Base-by-base conservation (phyloP, 768 basidiomycete species). In the Lactarius hengduanensis region DNA sequence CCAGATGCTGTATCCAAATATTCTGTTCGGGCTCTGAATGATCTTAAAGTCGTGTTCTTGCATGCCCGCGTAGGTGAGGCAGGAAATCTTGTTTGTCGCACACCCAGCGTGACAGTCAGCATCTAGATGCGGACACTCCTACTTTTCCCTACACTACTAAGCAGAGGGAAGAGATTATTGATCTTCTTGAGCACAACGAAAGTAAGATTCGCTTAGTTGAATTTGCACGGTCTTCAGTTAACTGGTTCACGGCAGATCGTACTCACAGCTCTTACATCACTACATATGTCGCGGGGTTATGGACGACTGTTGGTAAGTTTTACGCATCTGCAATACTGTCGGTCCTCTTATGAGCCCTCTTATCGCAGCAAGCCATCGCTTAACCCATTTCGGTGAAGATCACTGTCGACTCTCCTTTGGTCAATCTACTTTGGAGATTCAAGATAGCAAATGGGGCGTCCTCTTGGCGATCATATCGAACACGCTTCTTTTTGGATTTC, bases 121-220 rank as follows among this genome's bases (percentile, higher is more conserved):
- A 59, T 56, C 22, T 16, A 67, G 66, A 67, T 56, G 10, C 57
- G 2, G 66, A 63, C 5, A 28, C 55, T 1, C 62, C 54, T 5
- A 63, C 66, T 11, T 63, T 67, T n/a, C 66, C 66, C 9, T 67
- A 67, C 34, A 63, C 66, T 7, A 53, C 53, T 0, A 53, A 63
- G 13, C 57, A 67, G 28, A 7, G 20, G 2, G 57, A 53, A 18
- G n/a, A 9, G 6, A 63, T 63, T 20, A 22, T 63, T 26, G 36
- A 47, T 20, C 22, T 60, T 11, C 62, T 67, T 30, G 32, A 67
- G 36, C 28, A 8, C n/a, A 20, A 53, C 26, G 63, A 56, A 50
- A 34, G 62, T 67, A 13, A 1, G 62, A 40, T 56, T 9, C 6
- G 3, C 20, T 32, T 2, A 16, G 22, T 41, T 26, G 0, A n/a